Evolutionary conservation across 176 grass and related monocot species (phyloP).

Genomic region (Dendrocalamus sinicus): DNA sequence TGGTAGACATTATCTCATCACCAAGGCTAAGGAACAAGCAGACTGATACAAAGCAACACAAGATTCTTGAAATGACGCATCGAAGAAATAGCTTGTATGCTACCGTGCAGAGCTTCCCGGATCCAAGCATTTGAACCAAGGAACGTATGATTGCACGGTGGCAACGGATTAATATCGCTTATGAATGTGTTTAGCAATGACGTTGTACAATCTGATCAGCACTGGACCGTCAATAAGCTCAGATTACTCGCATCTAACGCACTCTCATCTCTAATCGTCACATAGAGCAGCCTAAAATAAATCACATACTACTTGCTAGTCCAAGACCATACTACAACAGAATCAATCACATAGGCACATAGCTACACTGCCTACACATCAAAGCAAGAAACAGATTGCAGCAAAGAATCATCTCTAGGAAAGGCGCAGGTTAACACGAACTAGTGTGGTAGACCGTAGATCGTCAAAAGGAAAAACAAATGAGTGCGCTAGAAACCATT

Average conservation of each 20-base stretch:
- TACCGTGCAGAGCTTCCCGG: constrained; percentile 41
- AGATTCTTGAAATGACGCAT: not conserved
- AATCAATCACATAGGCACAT: not conserved
- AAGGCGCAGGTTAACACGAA: not conserved
- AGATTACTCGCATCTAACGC: not conserved
- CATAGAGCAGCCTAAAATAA: not conserved
- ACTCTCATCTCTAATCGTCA: not conserved
- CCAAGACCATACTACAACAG: not conserved
- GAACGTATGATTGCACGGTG: not conserved
- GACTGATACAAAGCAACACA: not conserved
- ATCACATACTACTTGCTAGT: not conserved
- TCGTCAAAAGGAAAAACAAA: not conserved
- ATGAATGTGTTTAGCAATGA: constrained; percentile 63
- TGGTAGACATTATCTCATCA: not conserved
- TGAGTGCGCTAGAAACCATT: not conserved
- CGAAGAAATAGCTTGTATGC: not conserved
- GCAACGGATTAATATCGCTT: constrained; percentile 52
- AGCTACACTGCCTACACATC: not conserved
- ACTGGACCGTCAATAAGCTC: constrained; percentile 61
- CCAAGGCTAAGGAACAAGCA: not conserved
- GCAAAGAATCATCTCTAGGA: not conserved
- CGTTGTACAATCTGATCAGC: constrained; percentile 50
- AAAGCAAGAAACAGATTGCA: not conserved
- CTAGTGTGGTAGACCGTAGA: not conserved
- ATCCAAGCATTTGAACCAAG: constrained; percentile 12